Evolutionary conservation across 352 stramenopile genomes (phyloP).

Genomic region (Phytopythium mirpurense): DNA sequence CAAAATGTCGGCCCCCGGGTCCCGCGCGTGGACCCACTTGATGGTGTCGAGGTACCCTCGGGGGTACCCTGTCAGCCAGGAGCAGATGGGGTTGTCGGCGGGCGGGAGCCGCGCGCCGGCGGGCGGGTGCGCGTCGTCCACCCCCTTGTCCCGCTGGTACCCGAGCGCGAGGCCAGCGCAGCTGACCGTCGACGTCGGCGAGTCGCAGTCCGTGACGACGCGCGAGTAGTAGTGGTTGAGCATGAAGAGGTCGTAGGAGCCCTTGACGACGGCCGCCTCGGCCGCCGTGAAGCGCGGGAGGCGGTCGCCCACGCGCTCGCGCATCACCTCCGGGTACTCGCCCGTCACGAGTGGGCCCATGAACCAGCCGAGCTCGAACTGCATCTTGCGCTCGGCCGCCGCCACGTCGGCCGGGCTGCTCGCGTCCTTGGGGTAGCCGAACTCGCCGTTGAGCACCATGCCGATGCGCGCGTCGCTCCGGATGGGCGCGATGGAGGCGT

Average conservation of each 20-base stretch:
- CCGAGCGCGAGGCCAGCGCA: conserved; percentile 23
- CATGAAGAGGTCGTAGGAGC: conserved; percentile 93
- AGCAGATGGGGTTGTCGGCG: conserved; percentile 20
- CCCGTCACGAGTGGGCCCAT: conserved; percentile 87
- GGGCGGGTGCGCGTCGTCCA: conserved; percentile 38
- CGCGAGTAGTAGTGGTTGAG: conserved; percentile 93
- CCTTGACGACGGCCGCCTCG: conserved; percentile 62
- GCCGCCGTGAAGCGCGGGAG: conserved; percentile 86
- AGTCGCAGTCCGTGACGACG: conserved; percentile 47
- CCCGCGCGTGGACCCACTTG: conserved; percentile 28
- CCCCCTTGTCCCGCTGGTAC: conserved; percentile 29
- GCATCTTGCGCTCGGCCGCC: conserved; percentile 78
- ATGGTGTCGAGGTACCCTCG: conserved; percentile 31
- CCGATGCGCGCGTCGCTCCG: conserved; percentile 76
- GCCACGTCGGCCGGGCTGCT: conserved; percentile 32
- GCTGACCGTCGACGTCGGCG: conserved; percentile 11
- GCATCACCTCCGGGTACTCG: conserved; percentile 92
- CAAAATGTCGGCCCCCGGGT: conserved; percentile 25
- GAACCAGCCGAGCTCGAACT: conserved; percentile 92
- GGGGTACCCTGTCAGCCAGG: conserved; percentile 29
- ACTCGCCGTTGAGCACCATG: conserved; percentile 90
- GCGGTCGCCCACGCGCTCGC: conserved; percentile 58
- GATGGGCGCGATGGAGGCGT: conserved; percentile 3
- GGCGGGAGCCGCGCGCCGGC: conserved; percentile 43
- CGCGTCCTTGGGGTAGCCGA: conserved; percentile 70